A percentile compares a stretch with the other conserved stretches of the same genome.
Conservation (phyloP, 768 basidiomycete species). For the Mycena filopes region DNA sequence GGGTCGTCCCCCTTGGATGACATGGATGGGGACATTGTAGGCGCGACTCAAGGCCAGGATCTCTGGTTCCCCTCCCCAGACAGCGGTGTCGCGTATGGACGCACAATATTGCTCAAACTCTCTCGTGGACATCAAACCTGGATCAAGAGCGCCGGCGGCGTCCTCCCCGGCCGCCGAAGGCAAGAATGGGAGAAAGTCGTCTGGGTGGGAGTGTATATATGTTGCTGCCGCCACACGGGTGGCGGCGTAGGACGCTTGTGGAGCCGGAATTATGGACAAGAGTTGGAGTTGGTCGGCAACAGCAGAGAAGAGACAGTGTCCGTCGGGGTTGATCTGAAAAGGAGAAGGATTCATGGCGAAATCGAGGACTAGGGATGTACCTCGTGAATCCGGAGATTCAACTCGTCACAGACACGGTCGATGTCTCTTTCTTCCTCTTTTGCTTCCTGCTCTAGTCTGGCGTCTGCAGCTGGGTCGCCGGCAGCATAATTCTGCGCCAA, state of each 20-base stretch:
- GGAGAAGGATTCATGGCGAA: slow-evolving; percentile 1
- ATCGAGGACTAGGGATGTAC: slow-evolving; percentile 44
- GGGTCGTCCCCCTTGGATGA: slow-evolving; percentile 86
- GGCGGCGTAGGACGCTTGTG: slow-evolving; percentile 67
- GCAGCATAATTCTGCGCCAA: slow-evolving; percentile 63
- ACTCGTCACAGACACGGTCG: slow-evolving; percentile 67
- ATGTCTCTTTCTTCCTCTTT: slow-evolving; percentile 77
- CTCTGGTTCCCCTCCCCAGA: slow-evolving; percentile 99
- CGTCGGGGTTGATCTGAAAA: slow-evolving; percentile 88
- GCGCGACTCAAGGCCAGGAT: slow-evolving; percentile 88
- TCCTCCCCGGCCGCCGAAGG: slow-evolving; percentile 81
- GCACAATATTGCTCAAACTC: slow-evolving; percentile 82
- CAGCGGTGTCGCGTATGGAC: slow-evolving; percentile 82
- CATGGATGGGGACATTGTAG: slow-evolving; percentile 88
- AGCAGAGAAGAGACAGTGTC: slow-evolving; percentile 95
- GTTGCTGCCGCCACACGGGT: slow-evolving; percentile 78
- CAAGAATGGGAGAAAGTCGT: slow-evolving; percentile 95
- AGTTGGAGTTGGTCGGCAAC: slow-evolving; percentile 90
- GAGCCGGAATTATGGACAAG: slow-evolving; percentile 70
- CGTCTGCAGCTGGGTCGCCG: slow-evolving; percentile 68
- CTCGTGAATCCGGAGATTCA: slow-evolving; percentile 74
- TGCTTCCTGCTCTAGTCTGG: slow-evolving; percentile 69
- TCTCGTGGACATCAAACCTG: slow-evolving; percentile 75
- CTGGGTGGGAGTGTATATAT: slow-evolving; percentile 84
- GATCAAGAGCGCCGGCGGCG: slow-evolving; percentile 65